Base-by-base conservation (phyloP, 108 stramenopile species). In the Skeletonema costatum region DNA sequence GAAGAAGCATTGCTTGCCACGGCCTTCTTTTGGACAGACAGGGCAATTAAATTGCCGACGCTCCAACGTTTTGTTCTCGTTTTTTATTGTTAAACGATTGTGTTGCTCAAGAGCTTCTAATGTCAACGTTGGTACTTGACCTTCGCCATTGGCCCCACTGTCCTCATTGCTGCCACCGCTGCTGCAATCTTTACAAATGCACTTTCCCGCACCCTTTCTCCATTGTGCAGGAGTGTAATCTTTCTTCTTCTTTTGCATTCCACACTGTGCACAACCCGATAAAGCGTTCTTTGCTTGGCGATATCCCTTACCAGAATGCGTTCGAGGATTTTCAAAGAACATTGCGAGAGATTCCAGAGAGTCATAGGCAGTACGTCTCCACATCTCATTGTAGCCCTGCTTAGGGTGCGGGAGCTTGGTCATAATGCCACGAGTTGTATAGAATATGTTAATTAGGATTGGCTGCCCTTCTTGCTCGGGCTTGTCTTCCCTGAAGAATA, bases 11-110 rank as follows among this genome's bases (percentile, higher is more conserved):
- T 66, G 17, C 32, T 75, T 76, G 5, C 82, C 82, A 19, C 82
- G 44, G 7, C 82, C 82, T 38, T 77, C 60, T 12, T 66, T 62
- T 4, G 84, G 84, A 31, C 84, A 81, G 16, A 42, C 6, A 42
- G 84, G 84, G 41, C 84, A 85, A 70, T 82, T 85, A 76, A 82
- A 85, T 30, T 82, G 84, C 6, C 84, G 80, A 14, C 84, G 70
- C 38, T 85, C 84, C 39, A 81, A 56, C 7, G 53, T 25, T 56
- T 56, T 56, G 53, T 56, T 77, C 31, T 42, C 71, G 4, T 72
- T 36, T 5, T 76, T 67, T 14, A 42, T 41, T 8, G 64, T 41
- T 5, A 44, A 29, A 41, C 33, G 68, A 29, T 81, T 67, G 46
- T 78, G 73, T 60, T 73, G 39, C 33, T 51, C 64, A n/a, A 73